These are phyloP conservation scores for Cylindrotheca closterium DNA, from an alignment of 108 stramenopile genomes.

Conservation along the genomic window DNA sequence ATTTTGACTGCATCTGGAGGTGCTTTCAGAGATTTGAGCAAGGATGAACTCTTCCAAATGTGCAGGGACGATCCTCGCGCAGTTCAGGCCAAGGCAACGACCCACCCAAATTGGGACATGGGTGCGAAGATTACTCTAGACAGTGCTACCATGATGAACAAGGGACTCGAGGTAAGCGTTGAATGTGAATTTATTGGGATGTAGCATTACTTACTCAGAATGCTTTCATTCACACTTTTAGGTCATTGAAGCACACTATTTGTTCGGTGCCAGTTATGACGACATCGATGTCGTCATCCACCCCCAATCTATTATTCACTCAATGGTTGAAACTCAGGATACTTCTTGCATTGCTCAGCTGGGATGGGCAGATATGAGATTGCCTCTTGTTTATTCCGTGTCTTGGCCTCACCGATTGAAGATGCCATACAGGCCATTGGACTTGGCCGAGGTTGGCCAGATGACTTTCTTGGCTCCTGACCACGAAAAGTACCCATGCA, in stretches of 20 bases:
- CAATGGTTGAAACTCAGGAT: slow-evolving; percentile 95
- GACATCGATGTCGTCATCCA: slow-evolving; percentile 98
- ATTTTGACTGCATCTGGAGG: slow-evolving; percentile 96
- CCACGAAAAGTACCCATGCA: slow-evolving; percentile 92
- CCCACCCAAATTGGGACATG: slow-evolving; percentile 97
- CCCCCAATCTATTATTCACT: slow-evolving; percentile 96
- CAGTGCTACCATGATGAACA: slow-evolving; percentile 99
- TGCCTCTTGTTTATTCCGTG: slow-evolving; percentile 93
- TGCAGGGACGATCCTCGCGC: slow-evolving; percentile 78
- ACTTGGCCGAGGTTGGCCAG: slow-evolving; percentile 74
- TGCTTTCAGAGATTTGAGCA: slow-evolving; percentile 93
- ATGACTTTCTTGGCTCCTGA: slow-evolving; percentile 93
- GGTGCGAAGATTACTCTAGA: slow-evolving; percentile 95
- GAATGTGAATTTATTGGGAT: not conserved
- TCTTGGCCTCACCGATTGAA: slow-evolving; percentile 94
- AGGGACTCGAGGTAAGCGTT: slow-evolving; percentile 89
- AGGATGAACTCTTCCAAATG: slow-evolving; percentile 87
- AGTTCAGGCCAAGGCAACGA: slow-evolving; percentile 93
- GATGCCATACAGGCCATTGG: slow-evolving; percentile 90
- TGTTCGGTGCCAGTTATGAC: slow-evolving; percentile 96
- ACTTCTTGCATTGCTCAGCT: slow-evolving; percentile 94
- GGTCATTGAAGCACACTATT: slow-evolving; percentile 97
- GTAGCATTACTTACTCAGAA: slow-evolving; percentile 1
- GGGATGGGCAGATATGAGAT: slow-evolving; percentile 97
- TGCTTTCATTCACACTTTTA: slow-evolving; percentile 14